Conservation (phyloP, 2,329 filamentous ascomycete species). For the Colletotrichum tropicale region DNA sequence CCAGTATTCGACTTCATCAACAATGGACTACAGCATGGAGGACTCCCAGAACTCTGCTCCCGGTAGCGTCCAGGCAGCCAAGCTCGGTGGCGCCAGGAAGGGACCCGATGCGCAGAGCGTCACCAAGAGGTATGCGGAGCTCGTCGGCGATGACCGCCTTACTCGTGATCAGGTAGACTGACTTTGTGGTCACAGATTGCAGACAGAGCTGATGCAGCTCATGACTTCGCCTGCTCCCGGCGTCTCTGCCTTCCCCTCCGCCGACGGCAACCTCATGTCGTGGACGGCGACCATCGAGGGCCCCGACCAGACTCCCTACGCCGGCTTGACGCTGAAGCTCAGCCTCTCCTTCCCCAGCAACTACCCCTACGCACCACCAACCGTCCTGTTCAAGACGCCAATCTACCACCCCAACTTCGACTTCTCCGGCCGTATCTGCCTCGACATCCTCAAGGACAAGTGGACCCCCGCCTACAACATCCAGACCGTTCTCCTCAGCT, state of each 20-base stretch:
- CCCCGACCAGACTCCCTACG: slow-evolving; percentile 90
- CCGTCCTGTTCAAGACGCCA: slow-evolving; percentile 95
- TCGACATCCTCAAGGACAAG: slow-evolving; percentile 98
- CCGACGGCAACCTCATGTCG: slow-evolving; percentile 85
- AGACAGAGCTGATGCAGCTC: slow-evolving; percentile 97
- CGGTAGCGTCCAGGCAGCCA: slow-evolving; percentile 64
- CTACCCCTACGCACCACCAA: slow-evolving; percentile 91
- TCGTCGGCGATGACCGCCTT: slow-evolving; percentile 8
- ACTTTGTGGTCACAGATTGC: slow-evolving; percentile 64
- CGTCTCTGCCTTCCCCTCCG: slow-evolving; percentile 91
- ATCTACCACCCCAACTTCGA: slow-evolving; percentile 99
- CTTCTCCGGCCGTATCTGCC: slow-evolving; percentile 94
- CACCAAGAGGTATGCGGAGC: slow-evolving; percentile 69
- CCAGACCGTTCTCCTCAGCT: slow-evolving; percentile 86
- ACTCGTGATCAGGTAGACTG: background rate
- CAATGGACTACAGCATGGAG: slow-evolving; percentile 51
- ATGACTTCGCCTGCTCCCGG: slow-evolving; percentile 96
- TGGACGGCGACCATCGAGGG: slow-evolving; percentile 96
- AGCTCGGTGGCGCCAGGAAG: slow-evolving; percentile 62
- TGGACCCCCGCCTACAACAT: slow-evolving; percentile 99
- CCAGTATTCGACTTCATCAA: background rate
- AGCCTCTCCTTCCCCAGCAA: slow-evolving; percentile 88
- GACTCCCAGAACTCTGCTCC: slow-evolving; percentile 72
- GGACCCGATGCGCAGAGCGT: slow-evolving; percentile 74
- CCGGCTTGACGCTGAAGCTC: slow-evolving; percentile 87